Base-by-base conservation (phyloP, 495 filamentous ascomycete genomes). In the Glonium stellatum region DNA sequence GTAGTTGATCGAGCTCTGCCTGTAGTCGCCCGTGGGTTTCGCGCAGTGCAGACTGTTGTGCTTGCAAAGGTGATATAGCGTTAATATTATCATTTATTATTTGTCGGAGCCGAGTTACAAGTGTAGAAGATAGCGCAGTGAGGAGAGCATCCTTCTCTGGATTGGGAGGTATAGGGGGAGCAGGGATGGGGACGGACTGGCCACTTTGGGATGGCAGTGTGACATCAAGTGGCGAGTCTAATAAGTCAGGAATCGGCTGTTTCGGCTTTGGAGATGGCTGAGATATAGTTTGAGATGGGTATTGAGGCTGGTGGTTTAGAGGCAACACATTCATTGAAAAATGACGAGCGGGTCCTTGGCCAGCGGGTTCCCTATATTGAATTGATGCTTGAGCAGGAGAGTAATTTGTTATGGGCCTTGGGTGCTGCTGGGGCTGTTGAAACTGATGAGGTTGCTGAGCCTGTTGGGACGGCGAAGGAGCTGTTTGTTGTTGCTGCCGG, bases 111-210 rank as follows among this genome's bases (percentile, higher is more conserved):
- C 85, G 85, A 42, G 81, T 71, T 60, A 82, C 73, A 11, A 98
- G 74, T 1, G 84, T 81, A 25, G 77, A 76, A 50, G 87, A 88
- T 23, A 98, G 80, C 15, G 89, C 86, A 46, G 84, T 81, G 10
- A 96, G 80, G 23, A 98, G 82, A 36, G 85, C 84, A 70, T 97
- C 91, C 69, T 97, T 98, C 75, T 98, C 90, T 6, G 93, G 93
- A 70, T 98, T 98, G 1, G 90, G 92, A 0, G 93, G 93, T 54
- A 96, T 89, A 11, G 92, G 92, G 0, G 92, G 92, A 0, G 88
- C 83, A 31, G 84, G 78, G 46, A 82, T 71, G 8, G 79, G 52
- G 18, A 19, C 21, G 44, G 50, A 72, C 39, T 75, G 62, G 35
- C 70, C 66, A 4, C 73, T 70, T 48, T 82, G 73, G 10, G 83